A percentile compares a stretch with the other conserved stretches of the same genome.
These are phyloP conservation scores for Phaeosphaeria sp. DNA, from an alignment of 2,329 filamentous ascomycete genomes.

Conservation along the genomic window DNA sequence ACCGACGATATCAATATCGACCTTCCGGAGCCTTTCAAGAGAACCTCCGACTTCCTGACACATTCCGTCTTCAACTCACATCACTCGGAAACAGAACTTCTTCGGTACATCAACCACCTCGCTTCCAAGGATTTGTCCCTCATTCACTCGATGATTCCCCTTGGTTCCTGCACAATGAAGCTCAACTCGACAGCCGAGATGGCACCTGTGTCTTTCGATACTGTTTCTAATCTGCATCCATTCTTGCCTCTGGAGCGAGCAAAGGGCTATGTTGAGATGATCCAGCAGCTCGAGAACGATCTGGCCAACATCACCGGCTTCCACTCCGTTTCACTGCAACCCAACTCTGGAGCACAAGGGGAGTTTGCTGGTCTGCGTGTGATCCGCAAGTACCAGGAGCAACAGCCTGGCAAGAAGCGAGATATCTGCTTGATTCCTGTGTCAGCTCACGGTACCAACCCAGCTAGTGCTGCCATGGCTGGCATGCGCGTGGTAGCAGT, in stretches of 20 bases:
- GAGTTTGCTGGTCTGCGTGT: constrained; percentile 90
- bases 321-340: constrained; percentile 86
- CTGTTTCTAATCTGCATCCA: constrained; percentile 82
- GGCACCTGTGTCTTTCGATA: constrained; percentile 79
- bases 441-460: constrained; percentile 95
- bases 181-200: constrained; percentile 94
- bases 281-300: constrained; percentile 75
- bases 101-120: constrained; percentile 91
- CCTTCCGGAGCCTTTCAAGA: constrained; percentile 65
- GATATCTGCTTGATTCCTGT: constrained; percentile 95
- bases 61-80: constrained; percentile 95
- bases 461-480: constrained; percentile 92
- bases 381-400: constrained; percentile 83
- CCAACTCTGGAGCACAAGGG: constrained; percentile 94
- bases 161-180: constrained; percentile 99
- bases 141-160: constrained; percentile 95
- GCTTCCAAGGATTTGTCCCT: constrained; percentile 94
- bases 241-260: constrained; percentile 71
- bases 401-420: constrained; percentile 70
- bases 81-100: constrained; percentile 92
- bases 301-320: constrained; percentile 87
- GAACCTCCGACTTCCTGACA: constrained; percentile 78
- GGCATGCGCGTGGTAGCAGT: constrained; percentile 93
- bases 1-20: constrained; percentile 23
- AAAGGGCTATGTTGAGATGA: constrained; percentile 73